Evolutionary conservation across 441 rosid genomes (phyloP), one percentile per base, ranked within the genome.

Genomic region (Francoa sonchifolia): DNA sequence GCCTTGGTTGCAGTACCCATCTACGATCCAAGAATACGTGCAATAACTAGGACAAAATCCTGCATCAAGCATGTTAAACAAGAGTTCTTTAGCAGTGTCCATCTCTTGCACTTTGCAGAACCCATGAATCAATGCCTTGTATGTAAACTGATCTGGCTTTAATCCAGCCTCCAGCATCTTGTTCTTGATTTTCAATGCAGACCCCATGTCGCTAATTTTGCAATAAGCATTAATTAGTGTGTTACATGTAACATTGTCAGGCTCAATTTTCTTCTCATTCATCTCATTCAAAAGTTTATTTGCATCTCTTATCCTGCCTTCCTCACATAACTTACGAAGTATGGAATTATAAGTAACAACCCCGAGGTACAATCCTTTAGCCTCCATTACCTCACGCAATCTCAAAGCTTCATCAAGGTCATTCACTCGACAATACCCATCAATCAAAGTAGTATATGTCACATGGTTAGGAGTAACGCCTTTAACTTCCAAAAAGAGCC

Each of bases 201-300:
- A 82, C 18, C 42, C 58, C 78, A 67, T 64, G 50, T 89, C 96
- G 39, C 84, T 78, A 26, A 79, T 66, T 68, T 89, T 89, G 59
- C 92, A 68, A 53, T 89, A 85, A 8, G 92, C 94, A 45, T 85
- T 89, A 31, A 82, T 79, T 70, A 89, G 59, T 16, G 94, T 85
- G 54, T 85, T 89, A 64, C 94, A 89, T 0, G 98, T 89, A 35
- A 82, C 47, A 52, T 70, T 85, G 60, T 89, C 96, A 29, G 98
- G 89, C 45, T 79, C 82, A 25, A 89, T 43, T 29, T 54, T 72
- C 62, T 50, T 76, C 19, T 69, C 96, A 33, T 65, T 69, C 96
- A 89, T 82, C 75, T 85, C 94, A 52, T 52, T 70, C 60, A 85
- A 62, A 19, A 89, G 73, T 50, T 59, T 56, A 54, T 85, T 89